A percentile compares a stretch with the other conserved stretches of the same genome.
phyloP scores from a whole-genome alignment of 495 filamentous ascomycete species.

The Lepidopterella palustris region DNA sequence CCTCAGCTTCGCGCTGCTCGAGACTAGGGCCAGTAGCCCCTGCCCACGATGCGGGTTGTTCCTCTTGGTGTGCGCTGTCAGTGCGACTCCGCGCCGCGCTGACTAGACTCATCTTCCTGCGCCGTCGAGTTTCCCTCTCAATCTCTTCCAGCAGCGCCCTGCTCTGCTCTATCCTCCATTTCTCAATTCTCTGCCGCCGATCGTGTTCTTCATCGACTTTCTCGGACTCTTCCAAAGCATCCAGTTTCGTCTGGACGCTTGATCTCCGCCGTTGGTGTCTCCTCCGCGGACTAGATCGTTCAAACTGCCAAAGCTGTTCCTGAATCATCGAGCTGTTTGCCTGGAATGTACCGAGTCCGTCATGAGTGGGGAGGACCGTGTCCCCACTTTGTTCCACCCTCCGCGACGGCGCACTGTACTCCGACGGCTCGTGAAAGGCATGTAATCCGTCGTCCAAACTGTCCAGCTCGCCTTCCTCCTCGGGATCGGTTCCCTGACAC shows the following conservation, averaged over 20 bases:
- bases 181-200: slow-evolving; percentile 73
- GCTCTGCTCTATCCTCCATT: slow-evolving; percentile 90
- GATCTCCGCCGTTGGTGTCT: slow-evolving; percentile 44
- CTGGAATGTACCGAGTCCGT: slow-evolving; percentile 81
- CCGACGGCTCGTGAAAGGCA: slow-evolving; percentile 66
- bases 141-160: slow-evolving; percentile 78
- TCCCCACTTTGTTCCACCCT: slow-evolving; percentile 47
- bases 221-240: slow-evolving; percentile 57
- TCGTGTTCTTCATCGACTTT: slow-evolving; percentile 54
- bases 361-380: slow-evolving; percentile 77
- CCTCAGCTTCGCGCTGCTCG: slow-evolving; percentile 21
- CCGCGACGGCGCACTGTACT: slow-evolving; percentile 44
- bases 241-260: slow-evolving; percentile 57
- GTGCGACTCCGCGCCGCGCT: slow-evolving; percentile 30
- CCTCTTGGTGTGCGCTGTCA: slow-evolving; percentile 24
- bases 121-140: slow-evolving; percentile 69
- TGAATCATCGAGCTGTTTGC: slow-evolving; percentile 49
- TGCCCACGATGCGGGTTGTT: slow-evolving; percentile 10
- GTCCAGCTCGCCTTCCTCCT: slow-evolving; percentile 64
- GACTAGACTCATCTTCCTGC: slow-evolving; percentile 37
- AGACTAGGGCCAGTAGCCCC: slow-evolving; percentile 28
- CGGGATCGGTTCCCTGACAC: slow-evolving; percentile 36
- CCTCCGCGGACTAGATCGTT: slow-evolving; percentile 68
- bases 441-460: slow-evolving; percentile 86
- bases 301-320: slow-evolving; percentile 78